phyloP scores from a whole-genome alignment of 768 basidiomycete species.

The Astraeus odoratus region DNA sequence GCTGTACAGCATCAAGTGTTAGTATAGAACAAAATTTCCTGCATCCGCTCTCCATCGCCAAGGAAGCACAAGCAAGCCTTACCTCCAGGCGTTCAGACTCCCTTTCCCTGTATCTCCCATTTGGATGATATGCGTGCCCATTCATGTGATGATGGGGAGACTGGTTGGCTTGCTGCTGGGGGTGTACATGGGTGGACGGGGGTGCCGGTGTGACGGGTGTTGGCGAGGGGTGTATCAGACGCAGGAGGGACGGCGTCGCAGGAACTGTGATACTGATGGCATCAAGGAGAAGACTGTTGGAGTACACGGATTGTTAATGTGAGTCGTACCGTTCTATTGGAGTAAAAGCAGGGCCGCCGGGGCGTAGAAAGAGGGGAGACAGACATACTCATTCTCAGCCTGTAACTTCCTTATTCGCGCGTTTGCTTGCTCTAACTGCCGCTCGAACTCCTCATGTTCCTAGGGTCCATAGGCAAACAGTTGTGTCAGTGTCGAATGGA shows the following conservation, averaged over 20 bases:
- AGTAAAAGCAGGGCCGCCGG: neutral
- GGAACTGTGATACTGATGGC: constrained; percentile 28
- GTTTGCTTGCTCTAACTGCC: constrained; percentile 23
- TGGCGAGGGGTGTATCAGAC: constrained; percentile 24
- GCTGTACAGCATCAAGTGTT: constrained; percentile 10
- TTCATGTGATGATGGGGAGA: constrained; percentile 13
- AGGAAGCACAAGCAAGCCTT: neutral
- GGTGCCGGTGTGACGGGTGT: constrained; percentile 13
- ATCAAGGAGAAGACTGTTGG: constrained; percentile 24
- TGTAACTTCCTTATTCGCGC: constrained; percentile 23
- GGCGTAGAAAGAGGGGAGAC: neutral
- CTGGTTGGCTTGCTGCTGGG: neutral
- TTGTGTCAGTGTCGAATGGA: neutral
- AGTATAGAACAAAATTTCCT: constrained; percentile 1
- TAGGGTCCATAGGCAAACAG: neutral
- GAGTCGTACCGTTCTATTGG: neutral
- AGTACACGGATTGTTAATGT: neutral
- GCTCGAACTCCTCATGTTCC: constrained; percentile 21
- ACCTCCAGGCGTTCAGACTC: constrained; percentile 20
- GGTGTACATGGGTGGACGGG: constrained; percentile 13
- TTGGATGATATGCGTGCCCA: constrained; percentile 18
- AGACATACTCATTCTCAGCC: constrained; percentile 27
- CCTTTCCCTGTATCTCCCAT: constrained; percentile 22
- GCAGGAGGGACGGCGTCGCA: constrained; percentile 25
- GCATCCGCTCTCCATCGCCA: neutral